phyloP scores from a whole-genome alignment of 179 eudicot species.

The Spergularia azorica region DNA sequence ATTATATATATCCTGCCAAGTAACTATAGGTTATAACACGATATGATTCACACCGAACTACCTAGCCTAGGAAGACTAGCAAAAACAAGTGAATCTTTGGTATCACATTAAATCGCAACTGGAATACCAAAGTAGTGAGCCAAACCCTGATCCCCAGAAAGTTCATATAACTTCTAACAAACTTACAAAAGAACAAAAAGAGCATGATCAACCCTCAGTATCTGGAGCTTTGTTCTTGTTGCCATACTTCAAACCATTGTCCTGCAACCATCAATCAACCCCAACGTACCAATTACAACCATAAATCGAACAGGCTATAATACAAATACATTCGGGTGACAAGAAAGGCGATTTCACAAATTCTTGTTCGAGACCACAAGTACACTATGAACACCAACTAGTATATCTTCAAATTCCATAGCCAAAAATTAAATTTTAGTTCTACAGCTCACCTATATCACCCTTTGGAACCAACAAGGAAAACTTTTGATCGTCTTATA shows the following conservation, averaged over 20 bases:
- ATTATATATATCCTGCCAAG: constrained; percentile 14
- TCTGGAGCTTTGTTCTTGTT: constrained; percentile 51
- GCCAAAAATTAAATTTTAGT: no score
- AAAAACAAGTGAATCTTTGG: not conserved
- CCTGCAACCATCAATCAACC: constrained; percentile 27
- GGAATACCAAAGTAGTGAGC: not conserved
- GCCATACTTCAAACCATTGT: constrained; percentile 58
- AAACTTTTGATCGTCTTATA: no score
- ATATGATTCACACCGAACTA: constrained; percentile 14
- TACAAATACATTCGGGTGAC: no score
- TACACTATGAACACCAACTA: no score
- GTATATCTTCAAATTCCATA: no score
- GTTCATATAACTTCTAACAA: not conserved
- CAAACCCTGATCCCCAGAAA: not conserved
- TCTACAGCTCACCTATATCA: no score
- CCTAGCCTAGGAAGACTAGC: constrained; percentile 12
- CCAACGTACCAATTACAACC: not conserved
- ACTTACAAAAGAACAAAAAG: constrained; percentile 24
- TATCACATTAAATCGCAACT: constrained; percentile 11
- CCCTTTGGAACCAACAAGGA: no score
- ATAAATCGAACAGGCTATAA: no score
- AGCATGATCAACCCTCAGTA: constrained; percentile 31
- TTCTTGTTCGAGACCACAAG: not conserved
- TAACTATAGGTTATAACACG: not conserved
- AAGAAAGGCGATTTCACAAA: not conserved